A percentile compares a stretch with the other conserved stretches of the same genome.
phyloP scores from a whole-genome alignment of 345 rosid genomes.

The Geranium brycei region DNA sequence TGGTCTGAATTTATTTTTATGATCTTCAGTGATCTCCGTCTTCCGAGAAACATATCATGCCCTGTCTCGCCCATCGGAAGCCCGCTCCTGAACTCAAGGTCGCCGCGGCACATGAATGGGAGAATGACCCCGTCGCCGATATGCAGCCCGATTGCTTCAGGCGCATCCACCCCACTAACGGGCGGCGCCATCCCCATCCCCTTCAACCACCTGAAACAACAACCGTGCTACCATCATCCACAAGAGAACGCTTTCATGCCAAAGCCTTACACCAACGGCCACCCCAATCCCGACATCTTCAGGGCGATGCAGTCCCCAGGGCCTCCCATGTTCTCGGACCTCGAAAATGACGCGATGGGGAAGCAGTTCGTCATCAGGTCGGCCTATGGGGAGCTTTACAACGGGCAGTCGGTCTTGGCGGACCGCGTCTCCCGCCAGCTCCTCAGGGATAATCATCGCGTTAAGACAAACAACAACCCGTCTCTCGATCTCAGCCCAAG shows the following conservation, averaged over 20 bases:
- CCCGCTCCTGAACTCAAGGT: constrained; percentile 42
- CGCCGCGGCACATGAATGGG: constrained; percentile 38
- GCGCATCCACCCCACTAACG: constrained; percentile 45
- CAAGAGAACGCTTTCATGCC: constrained; percentile 32
- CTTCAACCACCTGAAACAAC: constrained; percentile 30
- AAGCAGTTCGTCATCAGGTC: constrained; percentile 27
- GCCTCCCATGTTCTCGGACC: constrained; percentile 28
- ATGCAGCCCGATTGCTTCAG: constrained; percentile 49
- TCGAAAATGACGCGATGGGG: constrained; percentile 26
- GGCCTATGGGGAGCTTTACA: constrained; percentile 19
- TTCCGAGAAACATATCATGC: constrained; percentile 40
- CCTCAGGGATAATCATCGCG: constrained; percentile 25
- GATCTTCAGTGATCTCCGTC: constrained; percentile 32
- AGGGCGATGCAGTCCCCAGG: constrained; percentile 29
- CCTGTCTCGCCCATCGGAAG: constrained; percentile 58
- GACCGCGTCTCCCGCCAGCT: constrained; percentile 47
- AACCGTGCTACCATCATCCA: constrained; percentile 15
- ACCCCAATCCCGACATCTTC: constrained; percentile 25
- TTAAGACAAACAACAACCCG: constrained; percentile 18
- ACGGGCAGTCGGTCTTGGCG: constrained; percentile 44
- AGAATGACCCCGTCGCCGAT: constrained; percentile 55
- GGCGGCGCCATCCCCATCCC: constrained; percentile 41
- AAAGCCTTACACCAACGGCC: constrained; percentile 24
- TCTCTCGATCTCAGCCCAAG: constrained; percentile 36
- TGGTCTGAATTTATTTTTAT: constrained; percentile 9